These are phyloP conservation scores for Macrophomina phaseolina DNA, from an alignment of 2,329 filamentous ascomycete species.

Conservation along the genomic window DNA sequence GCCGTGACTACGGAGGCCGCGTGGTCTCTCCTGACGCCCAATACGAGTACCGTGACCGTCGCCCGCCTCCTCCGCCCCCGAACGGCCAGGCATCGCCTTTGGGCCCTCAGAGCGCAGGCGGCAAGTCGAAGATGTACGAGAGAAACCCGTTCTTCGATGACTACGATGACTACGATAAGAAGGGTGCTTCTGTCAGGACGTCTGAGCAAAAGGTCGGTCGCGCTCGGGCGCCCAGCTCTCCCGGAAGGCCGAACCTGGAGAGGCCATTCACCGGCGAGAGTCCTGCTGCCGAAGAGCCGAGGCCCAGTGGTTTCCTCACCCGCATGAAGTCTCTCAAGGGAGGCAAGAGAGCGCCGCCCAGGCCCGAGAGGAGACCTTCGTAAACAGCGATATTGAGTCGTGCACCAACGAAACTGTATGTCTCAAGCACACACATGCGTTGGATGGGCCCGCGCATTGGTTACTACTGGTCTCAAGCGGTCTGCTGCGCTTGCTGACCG, in stretches of 20 bases:
- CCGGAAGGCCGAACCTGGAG: slow-evolving; percentile 28
- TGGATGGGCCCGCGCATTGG: slow-evolving; percentile 22
- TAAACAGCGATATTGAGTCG: background rate
- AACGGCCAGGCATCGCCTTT: slow-evolving; percentile 16
- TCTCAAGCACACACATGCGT: slow-evolving; percentile 21
- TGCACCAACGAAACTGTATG: background rate
- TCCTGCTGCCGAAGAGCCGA: background rate
- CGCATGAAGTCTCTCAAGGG: slow-evolving; percentile 45
- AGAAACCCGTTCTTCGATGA: slow-evolving; percentile 85
- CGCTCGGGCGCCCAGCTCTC: slow-evolving; percentile 36
- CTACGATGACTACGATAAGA: slow-evolving; percentile 71
- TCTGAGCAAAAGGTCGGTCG: slow-evolving; percentile 45
- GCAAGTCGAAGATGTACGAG: slow-evolving; percentile 49
- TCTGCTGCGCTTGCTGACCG: background rate
- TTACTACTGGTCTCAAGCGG: slow-evolving; percentile 8
- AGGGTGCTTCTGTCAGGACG: slow-evolving; percentile 63
- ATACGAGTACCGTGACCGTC: slow-evolving; percentile 38
- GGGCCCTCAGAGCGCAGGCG: slow-evolving; percentile 47
- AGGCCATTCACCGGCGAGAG: background rate
- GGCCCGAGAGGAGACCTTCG: slow-evolving; percentile 38
- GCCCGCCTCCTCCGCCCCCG: slow-evolving; percentile 30
- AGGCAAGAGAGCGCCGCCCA: slow-evolving; percentile 36
- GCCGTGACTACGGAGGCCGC: slow-evolving; percentile 58
- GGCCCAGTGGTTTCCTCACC: slow-evolving; percentile 11
- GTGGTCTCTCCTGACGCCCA: slow-evolving; percentile 61